Evolutionary conservation across 805 yeast genomes (phyloP).

Genomic region (Cephaloascus fragrans): DNA sequence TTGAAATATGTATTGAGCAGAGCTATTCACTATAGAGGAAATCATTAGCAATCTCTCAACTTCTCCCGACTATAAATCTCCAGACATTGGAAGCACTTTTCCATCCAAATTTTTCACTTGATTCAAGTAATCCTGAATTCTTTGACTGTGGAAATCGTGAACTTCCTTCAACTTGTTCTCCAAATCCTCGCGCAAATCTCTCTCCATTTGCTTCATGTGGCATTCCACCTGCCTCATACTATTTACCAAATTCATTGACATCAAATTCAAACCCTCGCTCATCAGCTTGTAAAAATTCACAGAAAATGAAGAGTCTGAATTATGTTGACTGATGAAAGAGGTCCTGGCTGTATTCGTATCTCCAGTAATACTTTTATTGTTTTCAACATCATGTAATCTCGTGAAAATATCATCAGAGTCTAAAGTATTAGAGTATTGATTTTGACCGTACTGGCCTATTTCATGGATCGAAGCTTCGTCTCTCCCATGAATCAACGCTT

Average conservation of each 20-base stretch:
- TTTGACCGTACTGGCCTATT: background rate
- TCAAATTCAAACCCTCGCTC: slow-evolving; percentile 2
- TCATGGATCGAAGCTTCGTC: background rate
- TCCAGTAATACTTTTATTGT: background rate
- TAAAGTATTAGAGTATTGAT: no score
- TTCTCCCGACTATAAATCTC: no score
- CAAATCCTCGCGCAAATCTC: slow-evolving; percentile 1
- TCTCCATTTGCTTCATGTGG: slow-evolving; percentile 1
- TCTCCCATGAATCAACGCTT: background rate
- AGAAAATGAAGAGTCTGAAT: no score
- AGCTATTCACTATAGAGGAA: no score
- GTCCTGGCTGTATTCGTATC: background rate
- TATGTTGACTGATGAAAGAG: background rate
- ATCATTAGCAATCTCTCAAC: no score
- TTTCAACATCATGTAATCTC: background rate
- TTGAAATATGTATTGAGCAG: no score
- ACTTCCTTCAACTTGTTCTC: slow-evolving; percentile 1
- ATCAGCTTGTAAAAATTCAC: slow-evolving; percentile 1
- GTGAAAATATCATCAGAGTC: background rate
- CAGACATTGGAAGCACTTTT: no score
- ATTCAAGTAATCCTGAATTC: no score
- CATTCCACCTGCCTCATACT: slow-evolving; percentile 2
- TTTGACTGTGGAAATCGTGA: slow-evolving; percentile 2
- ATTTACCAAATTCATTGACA: slow-evolving; percentile 1
- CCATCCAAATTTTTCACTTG: no score